Conservation (phyloP, 768 basidiomycete genomes). For the Lactarius vividus region DNA sequence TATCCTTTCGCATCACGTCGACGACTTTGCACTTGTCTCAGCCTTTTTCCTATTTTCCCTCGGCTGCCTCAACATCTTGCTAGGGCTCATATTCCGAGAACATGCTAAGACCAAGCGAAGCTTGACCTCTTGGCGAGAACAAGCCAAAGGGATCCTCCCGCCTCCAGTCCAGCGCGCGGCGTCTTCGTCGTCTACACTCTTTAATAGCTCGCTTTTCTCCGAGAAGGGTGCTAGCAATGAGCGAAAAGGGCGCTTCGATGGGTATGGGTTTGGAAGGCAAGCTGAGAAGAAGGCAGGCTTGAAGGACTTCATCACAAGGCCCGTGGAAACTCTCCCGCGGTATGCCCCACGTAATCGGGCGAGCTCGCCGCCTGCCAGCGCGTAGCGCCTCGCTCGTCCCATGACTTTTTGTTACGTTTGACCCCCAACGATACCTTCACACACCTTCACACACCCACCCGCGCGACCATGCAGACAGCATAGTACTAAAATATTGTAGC, state of each 20-base stretch:
- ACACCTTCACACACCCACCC: background rate
- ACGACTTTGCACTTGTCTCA: conserved; percentile 84
- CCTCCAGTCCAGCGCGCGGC: conserved; percentile 23
- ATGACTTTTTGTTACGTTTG: background rate
- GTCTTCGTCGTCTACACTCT: conserved; percentile 24
- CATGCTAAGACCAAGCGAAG: conserved; percentile 60
- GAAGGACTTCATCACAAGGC: conserved; percentile 42
- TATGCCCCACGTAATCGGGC: conserved; percentile 36
- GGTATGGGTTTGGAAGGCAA: conserved; percentile 77
- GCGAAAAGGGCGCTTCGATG: conserved; percentile 33
- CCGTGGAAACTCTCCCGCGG: conserved; percentile 24
- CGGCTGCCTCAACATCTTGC: conserved; percentile 84
- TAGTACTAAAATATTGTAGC: conserved; percentile 12
- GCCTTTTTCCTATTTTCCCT: conserved; percentile 91
- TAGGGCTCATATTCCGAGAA: conserved; percentile 70
- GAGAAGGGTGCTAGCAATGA: conserved; percentile 18
- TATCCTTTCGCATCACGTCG: conserved; percentile 62
- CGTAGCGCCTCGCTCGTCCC: background rate
- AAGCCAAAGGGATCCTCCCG: conserved; percentile 24
- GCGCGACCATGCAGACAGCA: background rate
- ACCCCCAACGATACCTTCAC: background rate
- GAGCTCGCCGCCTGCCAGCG: conserved; percentile 8
- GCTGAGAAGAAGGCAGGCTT: conserved; percentile 70
- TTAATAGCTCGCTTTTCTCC: background rate
- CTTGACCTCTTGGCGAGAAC: conserved; percentile 58